Evolutionary conservation across 2,329 filamentous ascomycete genomes (phyloP), one percentile per base, ranked within the genome.

Genomic region (Scleromitrula shiraiana): DNA sequence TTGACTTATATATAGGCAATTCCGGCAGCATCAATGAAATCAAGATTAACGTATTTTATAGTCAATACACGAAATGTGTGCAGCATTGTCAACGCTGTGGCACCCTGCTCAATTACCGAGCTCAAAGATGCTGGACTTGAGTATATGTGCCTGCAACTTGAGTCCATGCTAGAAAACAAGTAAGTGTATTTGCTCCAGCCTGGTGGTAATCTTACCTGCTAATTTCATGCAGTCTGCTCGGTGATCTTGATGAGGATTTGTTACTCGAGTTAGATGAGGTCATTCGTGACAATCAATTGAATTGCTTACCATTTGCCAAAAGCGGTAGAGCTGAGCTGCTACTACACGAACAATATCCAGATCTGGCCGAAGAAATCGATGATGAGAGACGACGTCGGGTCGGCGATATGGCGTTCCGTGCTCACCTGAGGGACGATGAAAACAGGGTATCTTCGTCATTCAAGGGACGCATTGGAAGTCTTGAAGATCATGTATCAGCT

Each of bases 81-180:
- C 50, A 81, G 83, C 44, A 72, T 97, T 14, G 73, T 98, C 9
- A 95, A 95, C 61, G 84, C 84, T 2, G 85, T 96, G 51, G 85
- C 88, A 37, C 85, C 87, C 2, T 95, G 85, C 62, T 85, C 84
- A 0, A 82, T 95, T 5, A 80, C 79, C 0, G 80, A 85, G 49
- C 96, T 98, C 69, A 95, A 95, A 65, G 79, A 93, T 56, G 85
- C 85, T 8, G 87, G 85, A 0, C 70, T 97, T 24, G 88, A 95
- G 64, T 98, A 96, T 62, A 80, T 96, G 19, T 95, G 89, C 59
- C 70, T 95, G 37, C 94, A 95, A 60, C 73, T 97, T 49, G 93
- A 98, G 65, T 80, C 82, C 6, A 88, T 97, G 75, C 79, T 98
- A 42, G 89, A 96, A 61, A 95, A 95, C 53, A 84, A 88, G 46